Evolutionary conservation across 1,284 basidiomycete genomes (phyloP).

Genomic region (Phellopilus nigrolimitatus): DNA sequence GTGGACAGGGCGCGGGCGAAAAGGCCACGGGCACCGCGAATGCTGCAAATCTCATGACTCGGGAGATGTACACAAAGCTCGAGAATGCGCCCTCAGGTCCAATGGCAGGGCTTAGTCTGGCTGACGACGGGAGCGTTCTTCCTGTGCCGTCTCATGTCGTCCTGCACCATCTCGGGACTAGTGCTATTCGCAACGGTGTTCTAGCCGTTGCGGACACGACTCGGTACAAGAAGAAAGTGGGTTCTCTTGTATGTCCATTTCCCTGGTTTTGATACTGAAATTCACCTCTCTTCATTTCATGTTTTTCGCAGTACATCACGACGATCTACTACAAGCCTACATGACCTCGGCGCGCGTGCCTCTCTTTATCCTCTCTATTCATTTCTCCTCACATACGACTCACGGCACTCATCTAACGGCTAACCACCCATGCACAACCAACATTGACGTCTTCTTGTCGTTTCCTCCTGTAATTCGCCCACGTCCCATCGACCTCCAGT

Average conservation of each 20-base stretch:
- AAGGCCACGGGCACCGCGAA: conserved; percentile 31
- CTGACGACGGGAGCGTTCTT: conserved; percentile 90
- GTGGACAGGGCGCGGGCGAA: conserved; percentile 21
- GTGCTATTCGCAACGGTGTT: conserved; percentile 92
- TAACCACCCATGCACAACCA: not conserved
- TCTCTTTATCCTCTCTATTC: not conserved
- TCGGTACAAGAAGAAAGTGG: conserved; percentile 88
- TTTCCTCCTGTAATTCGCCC: not conserved
- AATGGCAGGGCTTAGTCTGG: conserved; percentile 35
- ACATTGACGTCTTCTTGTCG: not conserved
- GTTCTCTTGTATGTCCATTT: conserved; percentile 25
- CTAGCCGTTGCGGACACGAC: conserved; percentile 92
- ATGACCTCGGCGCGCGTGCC: conserved; percentile 24
- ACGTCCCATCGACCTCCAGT: conserved; percentile 7
- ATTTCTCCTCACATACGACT: not conserved
- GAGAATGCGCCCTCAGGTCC: conserved; percentile 26
- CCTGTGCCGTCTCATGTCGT: conserved; percentile 95
- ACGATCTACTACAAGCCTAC: conserved; percentile 65
- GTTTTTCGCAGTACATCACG: conserved; percentile 49
- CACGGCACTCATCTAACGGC: not conserved
- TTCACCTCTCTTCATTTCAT: conserved; percentile 15
- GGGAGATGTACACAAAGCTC: conserved; percentile 25
- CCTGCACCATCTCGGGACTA: conserved; percentile 93
- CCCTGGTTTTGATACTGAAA: conserved; percentile 13
- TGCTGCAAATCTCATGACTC: conserved; percentile 27